Percentiles rank a stretch among this genome's conserved stretches.
These are phyloP conservation scores for Talaromyces atroroseus DNA, from an alignment of 2,329 filamentous ascomycete genomes.

Conservation along the genomic window DNA sequence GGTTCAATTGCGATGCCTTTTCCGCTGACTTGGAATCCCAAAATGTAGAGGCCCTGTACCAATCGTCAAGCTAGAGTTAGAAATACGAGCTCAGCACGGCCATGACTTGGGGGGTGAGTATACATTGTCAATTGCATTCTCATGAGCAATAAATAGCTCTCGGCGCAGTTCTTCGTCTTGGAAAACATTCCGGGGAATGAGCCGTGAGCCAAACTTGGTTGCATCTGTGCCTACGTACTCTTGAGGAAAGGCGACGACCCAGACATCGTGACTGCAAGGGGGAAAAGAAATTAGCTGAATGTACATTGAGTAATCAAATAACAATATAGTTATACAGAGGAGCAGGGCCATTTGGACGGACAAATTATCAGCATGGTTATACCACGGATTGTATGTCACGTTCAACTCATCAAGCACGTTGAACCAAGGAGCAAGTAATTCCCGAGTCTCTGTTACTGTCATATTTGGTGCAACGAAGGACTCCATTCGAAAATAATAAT, in stretches of 20 bases:
- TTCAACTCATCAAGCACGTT: conserved; percentile 16
- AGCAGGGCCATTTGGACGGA: conserved; percentile 7
- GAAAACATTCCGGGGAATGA: conserved; percentile 19
- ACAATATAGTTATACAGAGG: too few species aligned
- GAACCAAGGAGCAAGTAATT: conserved; percentile 19
- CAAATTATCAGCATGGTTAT: conserved; percentile 21
- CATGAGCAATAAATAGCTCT: background rate
- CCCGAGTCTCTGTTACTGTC: conserved; percentile 17
- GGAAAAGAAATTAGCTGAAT: too few species aligned
- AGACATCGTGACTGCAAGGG: conserved; percentile 18
- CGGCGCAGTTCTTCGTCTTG: conserved; percentile 10
- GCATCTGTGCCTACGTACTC: conserved; percentile 17
- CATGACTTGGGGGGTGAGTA: too few species aligned
- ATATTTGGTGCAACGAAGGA: conserved; percentile 22
- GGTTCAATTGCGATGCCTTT: background rate
- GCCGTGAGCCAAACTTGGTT: conserved; percentile 20
- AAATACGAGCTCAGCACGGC: background rate
- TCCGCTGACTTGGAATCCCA: background rate
- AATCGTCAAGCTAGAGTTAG: background rate
- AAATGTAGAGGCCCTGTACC: background rate
- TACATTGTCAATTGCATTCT: background rate
- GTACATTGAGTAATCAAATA: too few species aligned
- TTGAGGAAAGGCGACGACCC: conserved; percentile 17
- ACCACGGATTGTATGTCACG: conserved; percentile 18
- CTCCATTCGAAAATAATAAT: conserved; percentile 24